A percentile compares a stretch with the other conserved stretches of the same genome.
Conservation (phyloP, 805 yeast genomes). For the Metschnikowia matae region DNA sequence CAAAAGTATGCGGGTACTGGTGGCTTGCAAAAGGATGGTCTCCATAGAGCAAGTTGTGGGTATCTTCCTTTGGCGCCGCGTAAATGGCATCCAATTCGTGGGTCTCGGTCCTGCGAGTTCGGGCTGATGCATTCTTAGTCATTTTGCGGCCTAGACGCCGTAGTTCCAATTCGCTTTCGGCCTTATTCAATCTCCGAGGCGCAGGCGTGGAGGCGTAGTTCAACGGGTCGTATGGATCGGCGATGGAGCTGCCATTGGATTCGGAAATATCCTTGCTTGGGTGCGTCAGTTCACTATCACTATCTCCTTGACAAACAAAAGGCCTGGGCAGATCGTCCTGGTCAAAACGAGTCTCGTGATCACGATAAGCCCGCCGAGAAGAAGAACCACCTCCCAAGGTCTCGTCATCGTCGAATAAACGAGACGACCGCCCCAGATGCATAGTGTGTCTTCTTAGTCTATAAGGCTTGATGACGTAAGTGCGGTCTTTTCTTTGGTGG, state of each 20-base stretch:
- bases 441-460: slow-evolving; percentile 1
- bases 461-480: slow-evolving; percentile 6
- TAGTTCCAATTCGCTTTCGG: slow-evolving; percentile 22
- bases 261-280: background rate
- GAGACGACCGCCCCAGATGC: slow-evolving; percentile 3
- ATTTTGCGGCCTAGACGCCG: slow-evolving; percentile 35
- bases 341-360: background rate
- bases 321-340: background rate
- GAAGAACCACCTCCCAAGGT: slow-evolving; percentile 14
- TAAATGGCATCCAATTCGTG: background rate
- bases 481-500: background rate
- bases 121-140: slow-evolving; percentile 31
- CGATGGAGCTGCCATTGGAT: background rate
- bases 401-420: slow-evolving; percentile 15
- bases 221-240: background rate
- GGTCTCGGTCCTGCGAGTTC: slow-evolving; percentile 14
- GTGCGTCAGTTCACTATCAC: background rate
- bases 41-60: slow-evolving; percentile 21
- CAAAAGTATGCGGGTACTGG: slow-evolving; percentile 15
- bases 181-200: background rate
- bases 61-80: slow-evolving; percentile 20
- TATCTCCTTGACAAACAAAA: background rate
- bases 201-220: background rate
- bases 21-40: slow-evolving; percentile 14
- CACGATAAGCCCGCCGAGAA: background rate